Evolutionary conservation across 495 filamentous ascomycete species (phyloP).

Genomic region (Penicillium taxi): DNA sequence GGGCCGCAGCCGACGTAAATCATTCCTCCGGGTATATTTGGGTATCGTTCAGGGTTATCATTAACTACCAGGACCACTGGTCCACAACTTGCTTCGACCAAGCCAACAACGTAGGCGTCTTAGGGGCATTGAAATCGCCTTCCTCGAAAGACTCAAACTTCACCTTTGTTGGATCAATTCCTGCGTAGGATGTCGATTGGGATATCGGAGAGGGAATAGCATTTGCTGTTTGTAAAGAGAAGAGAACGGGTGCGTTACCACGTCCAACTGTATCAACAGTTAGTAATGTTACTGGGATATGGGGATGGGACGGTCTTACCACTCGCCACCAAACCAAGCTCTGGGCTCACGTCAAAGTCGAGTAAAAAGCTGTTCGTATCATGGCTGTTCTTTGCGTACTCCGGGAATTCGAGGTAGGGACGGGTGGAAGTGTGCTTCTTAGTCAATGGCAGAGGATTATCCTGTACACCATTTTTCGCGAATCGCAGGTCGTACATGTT

Average conservation of each 20-base stretch:
- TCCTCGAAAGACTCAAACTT: slow-evolving; percentile 29
- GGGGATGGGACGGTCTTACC: too few relatives aligned
- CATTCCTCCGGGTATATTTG: too few relatives aligned
- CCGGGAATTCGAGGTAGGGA: slow-evolving; percentile 32
- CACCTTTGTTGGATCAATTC: slow-evolving; percentile 26
- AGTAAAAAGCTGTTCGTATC: slow-evolving; percentile 11
- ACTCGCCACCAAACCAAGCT: slow-evolving; percentile 33
- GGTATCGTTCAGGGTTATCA: too few relatives aligned
- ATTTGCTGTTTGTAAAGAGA: slow-evolving; percentile 31
- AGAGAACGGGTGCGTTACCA: slow-evolving; percentile 9
- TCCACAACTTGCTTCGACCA: slow-evolving; percentile 26
- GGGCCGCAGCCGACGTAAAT: too few relatives aligned
- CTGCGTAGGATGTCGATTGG: slow-evolving; percentile 18
- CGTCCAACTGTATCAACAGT: neutral
- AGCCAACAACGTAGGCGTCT: slow-evolving; percentile 32
- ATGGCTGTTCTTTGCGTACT: slow-evolving; percentile 14
- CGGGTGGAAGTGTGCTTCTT: slow-evolving; percentile 23
- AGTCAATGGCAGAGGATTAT: slow-evolving; percentile 20
- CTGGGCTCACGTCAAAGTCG: slow-evolving; percentile 31
- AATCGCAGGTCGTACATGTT: slow-evolving; percentile 42
- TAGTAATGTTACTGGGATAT: too few relatives aligned
- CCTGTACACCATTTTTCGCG: slow-evolving; percentile 23
- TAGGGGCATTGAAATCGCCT: slow-evolving; percentile 17
- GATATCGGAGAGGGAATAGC: slow-evolving; percentile 27
- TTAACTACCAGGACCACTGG: slow-evolving; percentile 36